Conservation (phyloP, 257 asterid species). For the Gentiana macrophylla region DNA sequence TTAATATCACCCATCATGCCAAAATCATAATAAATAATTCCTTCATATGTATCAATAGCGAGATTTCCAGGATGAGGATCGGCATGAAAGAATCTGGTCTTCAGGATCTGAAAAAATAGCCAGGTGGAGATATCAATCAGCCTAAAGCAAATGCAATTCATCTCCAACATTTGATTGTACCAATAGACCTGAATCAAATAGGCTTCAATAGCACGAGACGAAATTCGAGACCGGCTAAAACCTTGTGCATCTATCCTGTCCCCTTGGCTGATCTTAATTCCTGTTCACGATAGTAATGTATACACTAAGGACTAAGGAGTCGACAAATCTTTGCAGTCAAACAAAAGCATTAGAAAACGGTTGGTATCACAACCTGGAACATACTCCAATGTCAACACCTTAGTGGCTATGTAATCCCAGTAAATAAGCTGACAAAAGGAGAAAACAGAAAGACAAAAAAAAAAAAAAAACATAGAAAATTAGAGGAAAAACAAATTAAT, state of each 20-base stretch:
- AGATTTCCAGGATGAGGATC: slow-evolving; percentile 99
- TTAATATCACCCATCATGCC: slow-evolving; percentile 99
- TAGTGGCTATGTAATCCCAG: slow-evolving; percentile 87
- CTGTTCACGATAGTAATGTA: slow-evolving; percentile 26
- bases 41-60: slow-evolving; percentile 85
- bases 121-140: slow-evolving; percentile 4
- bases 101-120: slow-evolving; percentile 49
- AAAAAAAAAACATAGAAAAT: no score
- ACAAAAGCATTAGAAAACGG: neutral
- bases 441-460: no score
- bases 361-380: slow-evolving; percentile 53
- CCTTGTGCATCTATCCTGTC: slow-evolving; percentile 63
- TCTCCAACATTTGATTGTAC: neutral
- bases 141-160: neutral
- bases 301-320: neutral
- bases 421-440: slow-evolving; percentile 42
- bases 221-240: slow-evolving; percentile 55
- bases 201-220: slow-evolving; percentile 92
- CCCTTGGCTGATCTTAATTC: slow-evolving; percentile 71
- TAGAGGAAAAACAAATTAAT: no score
- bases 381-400: slow-evolving; percentile 88
- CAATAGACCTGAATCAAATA: slow-evolving; percentile 72
- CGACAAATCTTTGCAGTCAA: neutral
- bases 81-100: slow-evolving; percentile 94
- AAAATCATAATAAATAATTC: slow-evolving; percentile 86